Percentiles rank a stretch among this genome's conserved stretches.
phyloP scores from a whole-genome alignment of 345 rosid genomes.

The Microthlaspi erraticum region DNA sequence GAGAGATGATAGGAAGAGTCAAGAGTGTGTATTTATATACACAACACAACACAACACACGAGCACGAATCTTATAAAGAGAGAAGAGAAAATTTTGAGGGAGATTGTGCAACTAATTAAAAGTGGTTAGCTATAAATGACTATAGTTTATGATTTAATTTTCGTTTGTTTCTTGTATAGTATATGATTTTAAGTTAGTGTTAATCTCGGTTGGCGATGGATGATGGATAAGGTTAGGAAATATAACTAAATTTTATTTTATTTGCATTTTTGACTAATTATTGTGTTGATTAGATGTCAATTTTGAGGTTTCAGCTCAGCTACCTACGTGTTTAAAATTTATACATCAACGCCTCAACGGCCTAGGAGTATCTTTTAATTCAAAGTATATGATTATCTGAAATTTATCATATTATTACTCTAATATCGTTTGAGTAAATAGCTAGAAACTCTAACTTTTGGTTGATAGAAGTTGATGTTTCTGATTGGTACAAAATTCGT shows the following conservation, averaged over 20 bases:
- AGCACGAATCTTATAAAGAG: neutral
- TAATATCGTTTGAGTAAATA: neutral
- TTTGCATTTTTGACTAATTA: neutral
- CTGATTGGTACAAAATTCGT: too few relatives aligned
- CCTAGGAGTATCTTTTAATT: neutral
- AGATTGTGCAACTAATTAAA: conserved; percentile 35
- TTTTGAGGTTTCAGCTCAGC: conserved; percentile 19
- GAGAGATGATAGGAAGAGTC: neutral
- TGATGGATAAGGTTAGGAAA: conserved; percentile 32
- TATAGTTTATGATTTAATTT: neutral
- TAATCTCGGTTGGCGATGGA: conserved; percentile 39
- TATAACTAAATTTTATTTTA: neutral
- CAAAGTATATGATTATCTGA: neutral
- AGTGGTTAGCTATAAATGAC: conserved; percentile 32
- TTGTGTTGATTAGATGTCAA: conserved; percentile 19
- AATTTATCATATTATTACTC: neutral
- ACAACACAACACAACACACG: neutral
- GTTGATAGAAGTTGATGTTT: neutral
- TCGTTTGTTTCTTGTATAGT: conserved; percentile 19
- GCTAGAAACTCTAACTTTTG: neutral
- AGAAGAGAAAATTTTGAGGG: neutral
- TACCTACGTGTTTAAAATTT: conserved; percentile 6
- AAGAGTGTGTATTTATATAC: neutral
- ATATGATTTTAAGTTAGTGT: conserved; percentile 19
- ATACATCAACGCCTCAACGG: conserved; percentile 1